phyloP scores from a whole-genome alignment of 2,329 filamentous ascomycete genomes.

The Pseudogymnoascus sp. region DNA sequence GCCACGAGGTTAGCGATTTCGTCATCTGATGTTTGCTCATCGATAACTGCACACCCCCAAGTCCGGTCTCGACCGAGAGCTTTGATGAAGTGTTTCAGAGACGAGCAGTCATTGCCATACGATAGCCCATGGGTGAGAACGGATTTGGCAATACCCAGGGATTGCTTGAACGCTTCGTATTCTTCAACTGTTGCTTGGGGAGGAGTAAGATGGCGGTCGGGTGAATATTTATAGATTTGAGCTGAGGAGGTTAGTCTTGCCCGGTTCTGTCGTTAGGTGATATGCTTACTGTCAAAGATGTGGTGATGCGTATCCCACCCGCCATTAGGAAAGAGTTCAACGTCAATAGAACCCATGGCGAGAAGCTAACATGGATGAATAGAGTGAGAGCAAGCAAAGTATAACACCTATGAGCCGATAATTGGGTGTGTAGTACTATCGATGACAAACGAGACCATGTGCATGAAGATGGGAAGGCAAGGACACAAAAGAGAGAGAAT shows the following conservation, averaged over 20 bases:
- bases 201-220: constrained; percentile 22
- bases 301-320: constrained; percentile 29
- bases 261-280: not conserved
- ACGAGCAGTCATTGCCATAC: constrained; percentile 30
- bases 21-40: constrained; percentile 18
- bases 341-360: not conserved
- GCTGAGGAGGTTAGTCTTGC: not conserved
- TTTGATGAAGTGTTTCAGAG: constrained; percentile 26
- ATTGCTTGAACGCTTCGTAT: constrained; percentile 21
- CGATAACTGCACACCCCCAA: constrained; percentile 26
- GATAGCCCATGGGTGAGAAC: constrained; percentile 31
- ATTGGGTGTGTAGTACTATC: too few species aligned
- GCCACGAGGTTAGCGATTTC: constrained; percentile 22
- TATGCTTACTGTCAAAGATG: constrained; percentile 27
- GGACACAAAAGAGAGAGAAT: too few species aligned
- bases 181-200: constrained; percentile 23
- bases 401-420: too few species aligned
- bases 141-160: constrained; percentile 27
- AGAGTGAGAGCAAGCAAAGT: too few species aligned
- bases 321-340: constrained; percentile 22
- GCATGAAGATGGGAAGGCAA: too few species aligned
- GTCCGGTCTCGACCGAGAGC: constrained; percentile 23
- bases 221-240: not conserved
- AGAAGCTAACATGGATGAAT: too few species aligned
- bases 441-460: too few species aligned